phyloP scores from a whole-genome alignment of 306 rosid genomes.

The Herpetospermum pedunculosum region DNA sequence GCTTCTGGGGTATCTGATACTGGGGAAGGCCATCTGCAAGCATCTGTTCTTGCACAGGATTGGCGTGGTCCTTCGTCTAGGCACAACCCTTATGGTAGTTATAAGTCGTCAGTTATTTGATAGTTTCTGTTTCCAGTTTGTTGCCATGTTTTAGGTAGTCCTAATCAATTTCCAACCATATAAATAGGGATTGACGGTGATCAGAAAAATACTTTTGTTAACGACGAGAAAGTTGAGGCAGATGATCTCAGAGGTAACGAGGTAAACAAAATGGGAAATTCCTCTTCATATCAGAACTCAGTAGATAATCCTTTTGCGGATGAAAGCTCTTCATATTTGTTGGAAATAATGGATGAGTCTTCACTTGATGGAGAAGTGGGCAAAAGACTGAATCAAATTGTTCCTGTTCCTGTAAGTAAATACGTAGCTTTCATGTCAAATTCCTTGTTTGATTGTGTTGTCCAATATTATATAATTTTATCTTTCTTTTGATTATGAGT shows the following conservation, averaged over 20 bases:
- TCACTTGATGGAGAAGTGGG: slow-evolving; percentile 90
- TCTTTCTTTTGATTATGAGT: background rate
- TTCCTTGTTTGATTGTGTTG: background rate
- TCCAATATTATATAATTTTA: background rate
- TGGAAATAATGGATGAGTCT: slow-evolving; percentile 73
- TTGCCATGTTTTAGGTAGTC: slow-evolving; percentile 5
- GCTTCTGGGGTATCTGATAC: slow-evolving; percentile 28
- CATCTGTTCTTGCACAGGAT: slow-evolving; percentile 56
- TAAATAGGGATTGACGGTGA: slow-evolving; percentile 32
- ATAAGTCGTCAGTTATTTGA: slow-evolving; percentile 3
- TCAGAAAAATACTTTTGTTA: slow-evolving; percentile 21
- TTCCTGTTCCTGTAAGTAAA: slow-evolving; percentile 76
- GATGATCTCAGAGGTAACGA: slow-evolving; percentile 17
- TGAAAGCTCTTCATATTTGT: slow-evolving; percentile 27
- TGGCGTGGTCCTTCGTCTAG: slow-evolving; percentile 49
- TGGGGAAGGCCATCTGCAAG: slow-evolving; percentile 34
- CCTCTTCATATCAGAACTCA: slow-evolving; percentile 23
- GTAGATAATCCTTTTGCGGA: slow-evolving; percentile 24
- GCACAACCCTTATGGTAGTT: slow-evolving; percentile 32
- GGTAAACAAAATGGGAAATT: slow-evolving; percentile 23
- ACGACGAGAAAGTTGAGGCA: slow-evolving; percentile 21
- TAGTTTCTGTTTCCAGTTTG: background rate
- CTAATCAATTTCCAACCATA: slow-evolving; percentile 17
- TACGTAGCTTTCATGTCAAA: background rate
- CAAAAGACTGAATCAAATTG: slow-evolving; percentile 70